Evolutionary conservation across 768 basidiomycete genomes (phyloP), one percentile per base, ranked within the genome.

Genomic region (Rubroboletus pulcherrimus): DNA sequence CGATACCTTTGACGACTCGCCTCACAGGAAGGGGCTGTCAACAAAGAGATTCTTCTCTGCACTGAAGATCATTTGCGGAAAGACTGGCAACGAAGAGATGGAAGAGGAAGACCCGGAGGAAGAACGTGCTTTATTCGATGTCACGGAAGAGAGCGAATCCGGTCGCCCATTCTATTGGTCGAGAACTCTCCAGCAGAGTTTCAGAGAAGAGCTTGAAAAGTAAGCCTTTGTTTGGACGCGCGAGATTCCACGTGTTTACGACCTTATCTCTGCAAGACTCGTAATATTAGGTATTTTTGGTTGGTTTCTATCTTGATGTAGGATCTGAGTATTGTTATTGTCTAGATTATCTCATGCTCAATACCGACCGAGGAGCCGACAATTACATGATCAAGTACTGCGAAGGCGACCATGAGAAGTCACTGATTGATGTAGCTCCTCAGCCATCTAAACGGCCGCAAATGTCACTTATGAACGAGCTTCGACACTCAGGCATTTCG

Each of bases 361-460:
- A 94, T 69, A 95, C 93, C 19, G 93, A 93, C 67, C 84, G 92
- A 49, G 71, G 84, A 17, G 86, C 90, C 1, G 91, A 93, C 74
- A 92, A 93, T 69, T 93, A 89, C 71, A 93, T 93, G 91, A 88
- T 93, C 73, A 93, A 91, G 69, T 91, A 86, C 66, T 93, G 91
- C 67, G 88, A 90, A 72, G 86, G 81, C 42, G 84, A 83, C 39
- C 87, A 89, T 54, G 89, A 91, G 59, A 91, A 88, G 66, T 74
- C 84, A 0, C 77, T 89, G 42, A 85, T 93, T 30, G 87, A 91
- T 55, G 84, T 90, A 26, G 90, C 89, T 1, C 91, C 91, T 10
- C 82, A 87, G 41, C 84, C 83, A 31, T 84, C 84, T 14, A 78
- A 81, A 38, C 79, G 78, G 9, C 77, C 81, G 10, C 81, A 85